Evolutionary conservation across 306 rosid species (phyloP).

Genomic region (Neltuma alba): DNA sequence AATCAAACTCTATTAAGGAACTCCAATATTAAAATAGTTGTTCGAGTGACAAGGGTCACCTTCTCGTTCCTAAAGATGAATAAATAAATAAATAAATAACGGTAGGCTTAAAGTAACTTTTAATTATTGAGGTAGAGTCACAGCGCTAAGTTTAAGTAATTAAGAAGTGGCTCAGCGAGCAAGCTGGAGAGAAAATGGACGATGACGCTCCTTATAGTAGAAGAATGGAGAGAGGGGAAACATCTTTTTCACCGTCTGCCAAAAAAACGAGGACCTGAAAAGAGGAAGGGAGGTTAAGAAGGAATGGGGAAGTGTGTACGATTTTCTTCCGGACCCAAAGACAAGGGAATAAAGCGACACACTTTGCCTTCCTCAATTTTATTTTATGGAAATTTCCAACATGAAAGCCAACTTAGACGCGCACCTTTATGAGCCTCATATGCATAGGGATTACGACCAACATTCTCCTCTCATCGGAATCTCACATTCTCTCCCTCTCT

Average conservation of each 20-base stretch:
- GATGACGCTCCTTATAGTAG: constrained; percentile 8
- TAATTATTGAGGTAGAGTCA: background rate
- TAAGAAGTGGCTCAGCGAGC: background rate
- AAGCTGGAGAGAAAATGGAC: background rate
- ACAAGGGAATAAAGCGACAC: constrained; percentile 67
- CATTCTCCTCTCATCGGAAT: constrained; percentile 15
- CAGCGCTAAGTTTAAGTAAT: background rate
- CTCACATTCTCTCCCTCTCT: background rate
- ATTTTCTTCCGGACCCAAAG: constrained; percentile 75
- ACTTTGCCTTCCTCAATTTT: constrained; percentile 36
- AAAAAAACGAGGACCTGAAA: constrained; percentile 70
- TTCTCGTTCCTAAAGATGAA: background rate
- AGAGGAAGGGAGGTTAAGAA: constrained; percentile 61
- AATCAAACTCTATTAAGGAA: constrained; percentile 23
- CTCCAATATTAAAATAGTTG: background rate
- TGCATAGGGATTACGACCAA: constrained; percentile 30
- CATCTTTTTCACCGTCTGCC: constrained; percentile 44
- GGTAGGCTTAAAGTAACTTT: background rate
- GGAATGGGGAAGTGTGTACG: constrained; percentile 80
- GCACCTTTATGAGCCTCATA: constrained; percentile 30
- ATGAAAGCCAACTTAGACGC: constrained; percentile 39
- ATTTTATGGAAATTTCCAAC: constrained; percentile 30
- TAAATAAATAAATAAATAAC: background rate
- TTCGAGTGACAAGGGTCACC: background rate
- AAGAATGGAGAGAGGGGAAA: background rate